Conservation (phyloP, 257 asterid genomes). For the Scutellaria galericulata region DNA sequence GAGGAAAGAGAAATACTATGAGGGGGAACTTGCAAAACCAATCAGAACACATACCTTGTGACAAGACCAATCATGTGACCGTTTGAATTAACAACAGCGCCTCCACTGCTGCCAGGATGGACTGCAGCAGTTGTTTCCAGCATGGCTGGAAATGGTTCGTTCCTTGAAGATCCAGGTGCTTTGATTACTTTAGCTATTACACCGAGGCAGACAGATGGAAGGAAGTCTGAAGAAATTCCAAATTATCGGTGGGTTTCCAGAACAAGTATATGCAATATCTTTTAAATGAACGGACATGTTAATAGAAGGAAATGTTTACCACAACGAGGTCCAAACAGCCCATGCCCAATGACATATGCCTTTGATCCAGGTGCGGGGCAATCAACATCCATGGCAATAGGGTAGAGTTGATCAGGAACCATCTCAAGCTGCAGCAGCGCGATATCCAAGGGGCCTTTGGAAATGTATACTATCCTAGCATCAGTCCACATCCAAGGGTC, state of each 20-base stretch:
- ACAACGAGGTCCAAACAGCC: slow-evolving; percentile 96
- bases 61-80: slow-evolving; percentile 97
- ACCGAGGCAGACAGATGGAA: slow-evolving; percentile 86
- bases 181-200: slow-evolving; percentile 89
- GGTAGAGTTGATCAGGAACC: slow-evolving; percentile 72
- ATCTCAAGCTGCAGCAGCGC: slow-evolving; percentile 84
- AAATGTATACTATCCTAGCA: slow-evolving; percentile 78
- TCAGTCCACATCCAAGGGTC: slow-evolving; percentile 95
- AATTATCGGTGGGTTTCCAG: slow-evolving; percentile 4
- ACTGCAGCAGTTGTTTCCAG: slow-evolving; percentile 99
- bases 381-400: slow-evolving; percentile 62
- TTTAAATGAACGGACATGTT: not conserved
- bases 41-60: slow-evolving; percentile 63
- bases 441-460: slow-evolving; percentile 93
- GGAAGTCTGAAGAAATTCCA: slow-evolving; percentile 59
- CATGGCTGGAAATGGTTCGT: slow-evolving; percentile 78
- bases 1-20: not conserved
- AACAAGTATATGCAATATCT: not conserved
- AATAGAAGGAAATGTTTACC: slow-evolving; percentile 51
- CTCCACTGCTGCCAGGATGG: slow-evolving; percentile 99
- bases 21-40: not conserved
- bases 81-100: slow-evolving; percentile 84
- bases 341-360: slow-evolving; percentile 91
- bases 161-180: slow-evolving; percentile 54
- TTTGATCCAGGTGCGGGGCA: slow-evolving; percentile 86